phyloP scores from a whole-genome alignment of 257 asterid species.

The Solanum chmielewskii region DNA sequence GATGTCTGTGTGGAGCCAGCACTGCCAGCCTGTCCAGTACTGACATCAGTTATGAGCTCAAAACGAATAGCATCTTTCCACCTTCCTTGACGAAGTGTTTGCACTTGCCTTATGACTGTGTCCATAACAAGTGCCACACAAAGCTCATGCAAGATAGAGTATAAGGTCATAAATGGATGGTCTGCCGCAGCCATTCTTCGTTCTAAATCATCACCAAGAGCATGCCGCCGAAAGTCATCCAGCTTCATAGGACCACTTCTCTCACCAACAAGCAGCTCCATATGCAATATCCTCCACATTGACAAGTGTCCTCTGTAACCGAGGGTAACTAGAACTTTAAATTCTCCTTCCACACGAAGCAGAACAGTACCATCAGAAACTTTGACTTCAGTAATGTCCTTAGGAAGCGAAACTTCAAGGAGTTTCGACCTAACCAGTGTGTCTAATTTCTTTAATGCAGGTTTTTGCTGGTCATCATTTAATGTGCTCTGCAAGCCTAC shows the following conservation, averaged over 20 bases:
- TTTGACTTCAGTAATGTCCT: conserved; percentile 58
- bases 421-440: conserved; percentile 80
- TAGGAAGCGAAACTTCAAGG: conserved; percentile 76
- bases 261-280: conserved; percentile 97
- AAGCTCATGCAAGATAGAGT: conserved; percentile 84
- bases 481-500: conserved; percentile 68
- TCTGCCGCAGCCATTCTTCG: conserved; percentile 97
- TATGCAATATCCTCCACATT: conserved; percentile 93
- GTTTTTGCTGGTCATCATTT: conserved; percentile 63
- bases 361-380: conserved; percentile 83
- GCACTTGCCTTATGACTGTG: conserved; percentile 93
- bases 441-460: conserved; percentile 77
- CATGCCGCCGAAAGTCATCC: conserved; percentile 86
- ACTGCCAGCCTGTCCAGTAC: conserved; percentile 56
- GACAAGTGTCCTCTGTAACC: conserved; percentile 98
- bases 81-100: conserved; percentile 78
- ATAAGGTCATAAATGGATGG: conserved; percentile 62
- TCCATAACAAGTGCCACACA: conserved; percentile 95
- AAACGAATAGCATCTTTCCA: conserved; percentile 98
- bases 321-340: conserved; percentile 88
- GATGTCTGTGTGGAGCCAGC: conserved; percentile 32
- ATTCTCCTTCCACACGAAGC: conserved; percentile 90
- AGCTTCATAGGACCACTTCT: conserved; percentile 66
- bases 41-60: conserved; percentile 90
- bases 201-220: conserved; percentile 96